Percentiles rank a stretch among this genome's conserved stretches.
Conservation (phyloP, 1,284 basidiomycete species). For the Boletellus sp. region DNA sequence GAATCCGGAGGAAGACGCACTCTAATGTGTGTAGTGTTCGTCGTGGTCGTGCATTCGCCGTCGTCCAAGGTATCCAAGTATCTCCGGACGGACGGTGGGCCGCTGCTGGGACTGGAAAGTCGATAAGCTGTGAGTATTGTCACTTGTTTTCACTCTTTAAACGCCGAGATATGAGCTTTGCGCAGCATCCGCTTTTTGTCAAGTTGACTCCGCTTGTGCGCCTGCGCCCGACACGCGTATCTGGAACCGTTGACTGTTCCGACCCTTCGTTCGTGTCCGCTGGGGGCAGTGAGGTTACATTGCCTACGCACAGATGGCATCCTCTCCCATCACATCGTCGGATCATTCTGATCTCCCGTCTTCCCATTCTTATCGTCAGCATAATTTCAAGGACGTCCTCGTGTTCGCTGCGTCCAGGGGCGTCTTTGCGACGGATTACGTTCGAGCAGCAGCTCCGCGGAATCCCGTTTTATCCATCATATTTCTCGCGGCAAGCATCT, state of each 20-base stretch:
- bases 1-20: conserved; percentile 20
- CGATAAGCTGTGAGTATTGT: conserved; percentile 41
- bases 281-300: conserved; percentile 30
- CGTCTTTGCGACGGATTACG: conserved; percentile 50
- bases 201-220: conserved; percentile 58
- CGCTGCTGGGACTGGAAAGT: too few relatives aligned
- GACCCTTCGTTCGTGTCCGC: conserved; percentile 59
- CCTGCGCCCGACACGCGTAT: conserved; percentile 41
- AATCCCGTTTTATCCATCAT: conserved; percentile 34
- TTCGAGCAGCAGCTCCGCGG: conserved; percentile 39
- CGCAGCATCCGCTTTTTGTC: conserved; percentile 50
- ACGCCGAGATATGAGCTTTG: too few relatives aligned
- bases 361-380: conserved; percentile 32
- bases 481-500: conserved; percentile 41
- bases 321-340: conserved; percentile 33
- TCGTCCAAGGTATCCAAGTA: conserved; percentile 58
- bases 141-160: background rate
- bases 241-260: conserved; percentile 32
- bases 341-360: conserved; percentile 36
- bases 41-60: conserved; percentile 68
- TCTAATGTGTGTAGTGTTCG: conserved; percentile 56
- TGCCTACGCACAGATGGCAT: conserved; percentile 35
- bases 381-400: conserved; percentile 60
- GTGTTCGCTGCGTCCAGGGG: conserved; percentile 63
- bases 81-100: conserved; percentile 68